Evolutionary conservation across 1,139 yeast genomes (phyloP).

Genomic region (Yamadazyma buinensis): DNA sequence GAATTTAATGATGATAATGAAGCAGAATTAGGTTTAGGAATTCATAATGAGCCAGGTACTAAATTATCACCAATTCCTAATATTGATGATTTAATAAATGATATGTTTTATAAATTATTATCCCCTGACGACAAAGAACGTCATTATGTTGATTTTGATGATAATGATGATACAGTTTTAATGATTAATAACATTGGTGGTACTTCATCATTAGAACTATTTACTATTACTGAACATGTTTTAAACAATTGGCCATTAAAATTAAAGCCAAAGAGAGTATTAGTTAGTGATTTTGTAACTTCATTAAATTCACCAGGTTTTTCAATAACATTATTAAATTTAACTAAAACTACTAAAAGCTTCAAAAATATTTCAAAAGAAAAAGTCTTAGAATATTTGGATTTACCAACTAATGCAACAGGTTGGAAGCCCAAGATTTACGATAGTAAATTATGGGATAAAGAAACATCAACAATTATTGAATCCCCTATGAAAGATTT

Average conservation of each 20-base stretch:
- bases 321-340: conserved; percentile 72
- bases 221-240: conserved; percentile 56
- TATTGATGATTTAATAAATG: conserved; percentile 51
- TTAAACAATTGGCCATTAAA: conserved; percentile 46
- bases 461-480: conserved; percentile 11
- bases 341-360: conserved; percentile 34
- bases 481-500: conserved; percentile 32
- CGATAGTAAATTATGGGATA: conserved; percentile 23
- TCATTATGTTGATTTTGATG: conserved; percentile 63
- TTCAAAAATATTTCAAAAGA: conserved; percentile 29
- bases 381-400: conserved; percentile 49
- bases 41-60: conserved; percentile 90
- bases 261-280: conserved; percentile 56
- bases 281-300: conserved; percentile 75
- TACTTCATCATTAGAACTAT: conserved; percentile 71
- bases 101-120: conserved; percentile 52
- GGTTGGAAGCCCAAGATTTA: conserved; percentile 65
- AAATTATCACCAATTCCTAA: conserved; percentile 70
- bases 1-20: conserved; percentile 46
- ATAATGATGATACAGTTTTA: conserved; percentile 62
- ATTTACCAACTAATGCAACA: conserved; percentile 71
- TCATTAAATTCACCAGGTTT: conserved; percentile 92
- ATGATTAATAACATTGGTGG: conserved; percentile 83
- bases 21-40: conserved; percentile 92
- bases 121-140: conserved; percentile 58